Conservation (phyloP, 768 basidiomycete species). For the Hebeloma cylindrosporum region DNA sequence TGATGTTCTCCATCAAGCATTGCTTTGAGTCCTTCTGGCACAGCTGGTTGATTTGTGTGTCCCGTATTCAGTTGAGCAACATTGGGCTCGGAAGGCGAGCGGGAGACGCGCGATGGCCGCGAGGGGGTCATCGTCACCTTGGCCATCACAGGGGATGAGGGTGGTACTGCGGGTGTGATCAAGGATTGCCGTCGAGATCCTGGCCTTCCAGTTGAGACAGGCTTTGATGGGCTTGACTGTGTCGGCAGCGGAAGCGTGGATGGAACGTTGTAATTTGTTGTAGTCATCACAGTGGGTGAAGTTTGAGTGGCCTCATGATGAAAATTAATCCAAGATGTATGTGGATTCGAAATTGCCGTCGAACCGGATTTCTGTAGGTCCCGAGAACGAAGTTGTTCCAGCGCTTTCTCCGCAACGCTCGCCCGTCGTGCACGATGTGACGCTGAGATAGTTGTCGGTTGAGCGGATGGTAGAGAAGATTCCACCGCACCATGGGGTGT, state of each 20-base stretch:
- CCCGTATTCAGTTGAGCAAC: constrained; percentile 28
- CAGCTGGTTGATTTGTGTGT: constrained; percentile 32
- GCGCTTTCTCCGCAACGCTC: constrained; percentile 67
- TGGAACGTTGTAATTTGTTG: not conserved
- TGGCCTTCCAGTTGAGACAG: constrained; percentile 18
- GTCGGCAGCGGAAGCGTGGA: constrained; percentile 2
- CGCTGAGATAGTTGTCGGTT: constrained; percentile 29
- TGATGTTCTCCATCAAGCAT: constrained; percentile 89
- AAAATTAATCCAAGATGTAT: constrained; percentile 46
- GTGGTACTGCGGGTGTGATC: constrained; percentile 34
- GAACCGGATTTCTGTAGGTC: constrained; percentile 49
- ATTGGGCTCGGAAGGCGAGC: constrained; percentile 58
- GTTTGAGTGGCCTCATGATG: constrained; percentile 30
- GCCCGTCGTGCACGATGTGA: constrained; percentile 47
- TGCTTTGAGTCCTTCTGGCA: constrained; percentile 55
- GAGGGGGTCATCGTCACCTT: constrained; percentile 37
- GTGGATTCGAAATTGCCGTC: constrained; percentile 33
- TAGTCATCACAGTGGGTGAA: constrained; percentile 13
- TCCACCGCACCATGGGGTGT: constrained; percentile 13
- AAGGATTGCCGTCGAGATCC: constrained; percentile 43
- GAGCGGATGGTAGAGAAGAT: constrained; percentile 16
- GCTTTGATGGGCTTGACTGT: constrained; percentile 27
- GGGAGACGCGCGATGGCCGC: constrained; percentile 47
- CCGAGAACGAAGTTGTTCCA: constrained; percentile 62
- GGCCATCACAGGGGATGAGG: constrained; percentile 40